These are phyloP conservation scores for Penicillium tannophilum DNA, from an alignment of 495 filamentous ascomycete genomes.

Conservation along the genomic window DNA sequence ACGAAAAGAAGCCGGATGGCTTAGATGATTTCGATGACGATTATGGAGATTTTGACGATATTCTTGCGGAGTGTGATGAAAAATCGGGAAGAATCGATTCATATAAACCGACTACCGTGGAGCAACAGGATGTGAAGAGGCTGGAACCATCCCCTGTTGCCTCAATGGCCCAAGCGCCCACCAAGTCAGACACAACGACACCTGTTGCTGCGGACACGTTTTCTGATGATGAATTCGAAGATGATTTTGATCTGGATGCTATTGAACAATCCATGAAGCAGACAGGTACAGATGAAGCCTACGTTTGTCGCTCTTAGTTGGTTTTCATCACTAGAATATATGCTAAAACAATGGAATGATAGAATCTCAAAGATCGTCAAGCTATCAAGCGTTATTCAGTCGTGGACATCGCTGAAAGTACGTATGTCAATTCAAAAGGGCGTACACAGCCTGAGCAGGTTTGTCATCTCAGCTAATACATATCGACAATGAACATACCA, in stretches of 20 bases:
- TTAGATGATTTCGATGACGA: constrained; percentile 70
- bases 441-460: constrained; percentile 71
- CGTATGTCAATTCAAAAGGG: constrained; percentile 64
- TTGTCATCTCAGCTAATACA: constrained; percentile 14
- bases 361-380: constrained; percentile 58
- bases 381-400: constrained; percentile 83
- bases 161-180: background rate
- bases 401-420: constrained; percentile 65
- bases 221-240: constrained; percentile 49
- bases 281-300: constrained; percentile 32
- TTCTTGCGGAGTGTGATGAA: constrained; percentile 43
- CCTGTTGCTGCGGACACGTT: constrained; percentile 18
- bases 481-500: background rate
- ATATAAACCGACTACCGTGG: constrained; percentile 15
- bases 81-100: constrained; percentile 53
- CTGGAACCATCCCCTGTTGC: constrained; percentile 4
- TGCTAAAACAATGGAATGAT: constrained; percentile 46
- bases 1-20: constrained; percentile 33
- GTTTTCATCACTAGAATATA: constrained; percentile 33
- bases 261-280: constrained; percentile 47
- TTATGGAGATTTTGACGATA: constrained; percentile 59
- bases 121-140: constrained; percentile 10
- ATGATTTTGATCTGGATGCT: constrained; percentile 47
- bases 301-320: constrained; percentile 50
- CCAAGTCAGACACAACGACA: constrained; percentile 5